These are phyloP conservation scores for Scorias spongiosa DNA, from an alignment of 2,329 filamentous ascomycete genomes.

Conservation along the genomic window DNA sequence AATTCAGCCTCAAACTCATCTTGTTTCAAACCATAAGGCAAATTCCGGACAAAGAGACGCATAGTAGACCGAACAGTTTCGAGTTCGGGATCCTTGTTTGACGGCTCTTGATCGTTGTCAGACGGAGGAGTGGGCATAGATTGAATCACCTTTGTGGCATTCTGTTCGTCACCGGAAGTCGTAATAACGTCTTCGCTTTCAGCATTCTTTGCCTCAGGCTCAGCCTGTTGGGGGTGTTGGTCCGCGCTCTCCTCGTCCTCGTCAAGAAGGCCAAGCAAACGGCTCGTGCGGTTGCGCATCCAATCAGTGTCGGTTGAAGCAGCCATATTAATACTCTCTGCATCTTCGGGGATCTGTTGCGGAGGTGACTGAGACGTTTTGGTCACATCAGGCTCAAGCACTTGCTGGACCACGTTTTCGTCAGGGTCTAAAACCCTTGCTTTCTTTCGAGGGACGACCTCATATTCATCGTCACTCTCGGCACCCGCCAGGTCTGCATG, in stretches of 20 bases:
- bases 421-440: conserved; percentile 16
- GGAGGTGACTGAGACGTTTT: neutral
- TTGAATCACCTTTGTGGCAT: conserved; percentile 1
- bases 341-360: conserved; percentile 2
- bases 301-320: conserved; percentile 69
- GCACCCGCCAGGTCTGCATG: conserved; percentile 18
- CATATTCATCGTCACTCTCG: conserved; percentile 61
- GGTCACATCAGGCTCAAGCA: neutral
- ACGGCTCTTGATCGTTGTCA: conserved; percentile 22
- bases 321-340: conserved; percentile 12
- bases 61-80: conserved; percentile 52
- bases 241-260: conserved; percentile 40
- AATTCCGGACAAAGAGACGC: conserved; percentile 76
- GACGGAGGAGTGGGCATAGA: conserved; percentile 14
- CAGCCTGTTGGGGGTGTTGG: conserved; percentile 1
- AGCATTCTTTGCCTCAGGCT: conserved; percentile 9
- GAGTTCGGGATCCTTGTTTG: conserved; percentile 28
- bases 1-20: conserved; percentile 64
- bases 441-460: conserved; percentile 39
- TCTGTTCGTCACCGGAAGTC: neutral
- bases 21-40: conserved; percentile 66
- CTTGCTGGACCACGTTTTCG: neutral
- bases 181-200: conserved; percentile 1
- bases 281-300: conserved; percentile 76
- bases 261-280: conserved; percentile 70